Conservation (phyloP, 805 yeast species). For the Tanozyma kutaoensis region DNA sequence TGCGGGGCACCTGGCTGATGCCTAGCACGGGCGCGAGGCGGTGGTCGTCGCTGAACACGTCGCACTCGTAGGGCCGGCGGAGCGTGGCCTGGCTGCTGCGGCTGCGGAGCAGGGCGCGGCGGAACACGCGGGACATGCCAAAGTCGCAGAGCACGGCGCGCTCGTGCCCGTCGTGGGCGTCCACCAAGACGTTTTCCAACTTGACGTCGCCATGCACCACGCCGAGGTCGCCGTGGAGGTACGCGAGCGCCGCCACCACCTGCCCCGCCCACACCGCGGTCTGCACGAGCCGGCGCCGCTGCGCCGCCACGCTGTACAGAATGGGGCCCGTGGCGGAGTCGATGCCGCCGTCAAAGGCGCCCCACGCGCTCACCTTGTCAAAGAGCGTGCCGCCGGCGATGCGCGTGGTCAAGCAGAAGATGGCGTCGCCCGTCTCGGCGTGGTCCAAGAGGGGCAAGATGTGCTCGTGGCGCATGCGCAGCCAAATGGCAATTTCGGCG, state of each 20-base stretch:
- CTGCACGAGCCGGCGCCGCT: conserved; percentile 20
- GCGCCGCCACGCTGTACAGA: conserved; percentile 12
- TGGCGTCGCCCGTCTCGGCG: conserved; percentile 45
- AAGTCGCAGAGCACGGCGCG: conserved; percentile 62
- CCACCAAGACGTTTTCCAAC: conserved; percentile 65
- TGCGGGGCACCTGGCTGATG: conserved; percentile 10
- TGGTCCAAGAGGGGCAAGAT: conserved; percentile 51
- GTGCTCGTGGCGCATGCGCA: conserved; percentile 45
- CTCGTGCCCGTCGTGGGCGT: conserved; percentile 9
- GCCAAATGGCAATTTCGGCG: conserved; percentile 71
- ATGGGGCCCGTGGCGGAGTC: conserved; percentile 14
- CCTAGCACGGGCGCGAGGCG: too few relatives aligned
- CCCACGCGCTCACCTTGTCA: conserved; percentile 63
- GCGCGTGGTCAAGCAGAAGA: conserved; percentile 61
- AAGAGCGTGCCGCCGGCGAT: conserved; percentile 71
- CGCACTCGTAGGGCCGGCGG: too few relatives aligned
- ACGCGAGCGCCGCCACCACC: conserved; percentile 43
- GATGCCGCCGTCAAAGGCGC: conserved; percentile 22
- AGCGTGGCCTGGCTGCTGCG: too few relatives aligned
- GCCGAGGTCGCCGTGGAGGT: conserved; percentile 40
- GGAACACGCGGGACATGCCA: conserved; percentile 53
- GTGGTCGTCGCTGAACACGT: too few relatives aligned
- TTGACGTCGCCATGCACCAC: conserved; percentile 77
- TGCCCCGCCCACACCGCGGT: conserved; percentile 29
- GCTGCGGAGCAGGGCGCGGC: conserved; percentile 1